Evolutionary conservation across 73 alveolate genomes (phyloP).

Genomic region (Blepharisma stoltei): DNA sequence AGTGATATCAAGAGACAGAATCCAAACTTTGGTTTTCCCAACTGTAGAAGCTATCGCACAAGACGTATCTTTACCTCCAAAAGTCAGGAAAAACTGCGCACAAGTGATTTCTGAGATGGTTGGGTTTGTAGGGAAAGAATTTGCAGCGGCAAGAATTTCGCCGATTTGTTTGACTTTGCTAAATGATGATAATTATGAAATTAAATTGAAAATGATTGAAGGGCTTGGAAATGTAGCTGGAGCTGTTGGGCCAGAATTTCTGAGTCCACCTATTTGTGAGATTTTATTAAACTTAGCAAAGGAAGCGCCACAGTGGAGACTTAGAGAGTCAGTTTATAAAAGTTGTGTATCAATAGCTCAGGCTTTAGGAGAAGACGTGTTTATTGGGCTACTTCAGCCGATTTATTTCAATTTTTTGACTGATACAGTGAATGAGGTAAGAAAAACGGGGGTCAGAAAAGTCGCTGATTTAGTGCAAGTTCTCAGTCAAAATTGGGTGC

Average conservation of each 20-base stretch:
- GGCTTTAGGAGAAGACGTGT: conserved; percentile 73
- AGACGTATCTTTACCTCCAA: conserved; percentile 34
- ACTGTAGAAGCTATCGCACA: conserved; percentile 27
- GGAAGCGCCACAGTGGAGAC: conserved; percentile 94
- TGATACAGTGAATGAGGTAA: conserved; percentile 94
- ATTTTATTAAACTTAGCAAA: conserved; percentile 80
- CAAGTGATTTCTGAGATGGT: conserved; percentile 27
- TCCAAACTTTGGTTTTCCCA: conserved; percentile 51
- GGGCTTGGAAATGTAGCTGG: conserved; percentile 87
- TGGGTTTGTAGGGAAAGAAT: conserved; percentile 28
- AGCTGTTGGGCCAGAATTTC: conserved; percentile 86
- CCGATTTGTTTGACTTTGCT: conserved; percentile 81
- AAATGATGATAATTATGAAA: conserved; percentile 96
- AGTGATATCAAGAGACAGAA: conserved; percentile 68
- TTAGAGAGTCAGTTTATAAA: conserved; percentile 84
- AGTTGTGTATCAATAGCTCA: conserved; percentile 59
- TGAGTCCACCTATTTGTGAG: conserved; percentile 59
- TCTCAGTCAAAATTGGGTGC: conserved; percentile 89
- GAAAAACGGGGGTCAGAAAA: conserved; percentile 87
- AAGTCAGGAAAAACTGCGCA: conserved; percentile 18
- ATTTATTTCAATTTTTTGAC: conserved; percentile 82
- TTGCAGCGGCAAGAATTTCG: conserved; percentile 68
- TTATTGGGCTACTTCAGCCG: conserved; percentile 75
- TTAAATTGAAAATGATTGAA: conserved; percentile 81
- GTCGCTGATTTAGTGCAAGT: conserved; percentile 69